These are phyloP conservation scores for Durusdinium trenchii DNA, from an alignment of 73 alveolate genomes.

Conservation along the genomic window DNA sequence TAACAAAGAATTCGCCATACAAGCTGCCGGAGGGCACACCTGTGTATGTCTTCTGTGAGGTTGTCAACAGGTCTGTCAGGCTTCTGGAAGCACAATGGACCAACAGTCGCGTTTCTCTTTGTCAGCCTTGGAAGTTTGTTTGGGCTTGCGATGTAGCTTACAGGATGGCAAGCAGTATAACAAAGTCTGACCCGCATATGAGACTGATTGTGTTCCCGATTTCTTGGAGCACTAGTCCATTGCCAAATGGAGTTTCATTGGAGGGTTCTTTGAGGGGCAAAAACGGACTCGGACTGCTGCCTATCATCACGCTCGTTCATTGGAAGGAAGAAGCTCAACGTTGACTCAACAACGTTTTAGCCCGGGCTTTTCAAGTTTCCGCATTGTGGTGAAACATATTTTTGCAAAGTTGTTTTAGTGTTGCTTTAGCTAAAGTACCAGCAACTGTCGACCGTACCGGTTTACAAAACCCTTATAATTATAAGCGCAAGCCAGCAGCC, in stretches of 20 bases:
- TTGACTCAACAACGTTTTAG: background rate
- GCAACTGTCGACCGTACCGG: background rate
- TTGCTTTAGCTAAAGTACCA: background rate
- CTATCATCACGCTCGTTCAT: background rate
- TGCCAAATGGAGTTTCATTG: background rate
- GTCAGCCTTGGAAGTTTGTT: background rate
- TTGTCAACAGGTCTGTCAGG: slow-evolving; percentile 5
- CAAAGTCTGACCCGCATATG: background rate
- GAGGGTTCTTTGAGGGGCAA: background rate
- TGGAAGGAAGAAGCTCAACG: background rate
- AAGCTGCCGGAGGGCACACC: background rate
- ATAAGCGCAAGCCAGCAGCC: background rate
- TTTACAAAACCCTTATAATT: background rate
- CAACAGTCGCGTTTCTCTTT: background rate
- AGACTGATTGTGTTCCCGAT: background rate
- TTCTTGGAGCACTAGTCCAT: background rate
- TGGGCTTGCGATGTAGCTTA: background rate
- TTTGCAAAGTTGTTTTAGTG: background rate
- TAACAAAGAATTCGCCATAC: background rate
- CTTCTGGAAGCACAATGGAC: background rate
- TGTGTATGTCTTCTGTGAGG: background rate
- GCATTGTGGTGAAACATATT: background rate
- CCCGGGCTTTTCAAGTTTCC: too few species aligned
- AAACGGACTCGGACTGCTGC: background rate
- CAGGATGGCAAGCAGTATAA: background rate